Evolutionary conservation across 768 basidiomycete species (phyloP).

Genomic region (Kwoniella dejecticola): DNA sequence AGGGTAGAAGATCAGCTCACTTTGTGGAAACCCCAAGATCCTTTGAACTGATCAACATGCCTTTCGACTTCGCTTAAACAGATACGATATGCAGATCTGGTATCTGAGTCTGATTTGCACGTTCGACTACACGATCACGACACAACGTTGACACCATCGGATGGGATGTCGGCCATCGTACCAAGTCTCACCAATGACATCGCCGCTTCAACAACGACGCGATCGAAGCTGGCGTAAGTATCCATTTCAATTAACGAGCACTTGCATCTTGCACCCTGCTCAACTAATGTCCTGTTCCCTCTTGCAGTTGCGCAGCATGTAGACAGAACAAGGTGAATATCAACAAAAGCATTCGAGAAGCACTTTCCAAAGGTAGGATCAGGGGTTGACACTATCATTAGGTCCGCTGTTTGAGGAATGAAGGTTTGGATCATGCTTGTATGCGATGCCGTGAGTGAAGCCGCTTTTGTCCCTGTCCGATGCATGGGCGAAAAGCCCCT

Average conservation of each 20-base stretch:
- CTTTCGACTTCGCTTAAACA: too few species aligned
- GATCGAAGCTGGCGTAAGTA: constrained; percentile 16
- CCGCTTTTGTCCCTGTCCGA: not conserved
- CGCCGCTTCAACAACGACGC: not conserved
- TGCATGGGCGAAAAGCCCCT: not conserved
- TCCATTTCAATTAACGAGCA: not conserved
- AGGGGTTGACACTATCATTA: not conserved
- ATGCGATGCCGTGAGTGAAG: constrained; percentile 18
- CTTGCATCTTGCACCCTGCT: not conserved
- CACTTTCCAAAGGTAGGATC: too few species aligned
- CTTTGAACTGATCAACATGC: too few species aligned
- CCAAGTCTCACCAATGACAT: too few species aligned
- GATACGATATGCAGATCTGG: too few species aligned
- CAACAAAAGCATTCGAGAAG: not conserved
- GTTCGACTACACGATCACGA: too few species aligned
- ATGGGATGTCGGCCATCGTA: too few species aligned
- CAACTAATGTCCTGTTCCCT: not conserved
- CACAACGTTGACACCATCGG: too few species aligned
- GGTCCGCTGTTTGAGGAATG: constrained; percentile 21
- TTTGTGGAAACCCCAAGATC: too few species aligned
- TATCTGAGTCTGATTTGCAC: too few species aligned
- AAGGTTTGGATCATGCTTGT: constrained; percentile 16
- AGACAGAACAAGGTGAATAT: constrained; percentile 20
- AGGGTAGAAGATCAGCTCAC: too few species aligned
- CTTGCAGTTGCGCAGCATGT: constrained; percentile 21